Evolutionary conservation across 2,329 filamentous ascomycete genomes (phyloP).

Genomic region (Penicillium hordei): DNA sequence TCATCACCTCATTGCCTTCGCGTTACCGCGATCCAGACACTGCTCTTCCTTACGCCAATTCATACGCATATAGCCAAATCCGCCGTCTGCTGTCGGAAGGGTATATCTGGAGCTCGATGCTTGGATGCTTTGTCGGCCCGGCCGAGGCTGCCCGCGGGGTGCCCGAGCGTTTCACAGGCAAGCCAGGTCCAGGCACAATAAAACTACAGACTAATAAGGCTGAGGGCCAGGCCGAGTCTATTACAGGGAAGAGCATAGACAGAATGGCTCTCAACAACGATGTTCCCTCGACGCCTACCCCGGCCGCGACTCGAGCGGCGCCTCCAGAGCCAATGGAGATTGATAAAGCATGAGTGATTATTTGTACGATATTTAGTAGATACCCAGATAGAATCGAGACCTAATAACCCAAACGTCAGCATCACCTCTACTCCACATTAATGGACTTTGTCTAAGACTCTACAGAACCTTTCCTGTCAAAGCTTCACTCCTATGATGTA

Average conservation of each 20-base stretch:
- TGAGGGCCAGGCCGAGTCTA: conserved; percentile 14
- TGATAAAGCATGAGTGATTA: conserved; percentile 7
- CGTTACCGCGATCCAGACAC: conserved; percentile 83
- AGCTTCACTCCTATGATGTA: background rate
- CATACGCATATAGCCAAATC: conserved; percentile 75
- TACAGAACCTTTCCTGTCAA: background rate
- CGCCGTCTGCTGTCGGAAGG: conserved; percentile 70
- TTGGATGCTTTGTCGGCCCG: conserved; percentile 80
- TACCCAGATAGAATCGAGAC: conserved; percentile 12
- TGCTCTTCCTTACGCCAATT: conserved; percentile 75
- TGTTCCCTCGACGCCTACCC: conserved; percentile 4
- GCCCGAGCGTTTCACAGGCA: conserved; percentile 67
- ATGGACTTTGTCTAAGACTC: conserved; percentile 7
- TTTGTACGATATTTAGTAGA: conserved; percentile 10
- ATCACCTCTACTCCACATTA: conserved; percentile 9
- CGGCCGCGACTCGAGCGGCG: background rate
- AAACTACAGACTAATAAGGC: background rate
- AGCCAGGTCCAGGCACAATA: conserved; percentile 4
- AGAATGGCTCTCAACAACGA: background rate
- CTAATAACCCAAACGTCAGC: conserved; percentile 7
- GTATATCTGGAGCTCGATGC: conserved; percentile 76
- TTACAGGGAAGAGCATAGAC: conserved; percentile 1
- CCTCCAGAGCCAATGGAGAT: conserved; percentile 20
- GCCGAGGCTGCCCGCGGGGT: conserved; percentile 65
- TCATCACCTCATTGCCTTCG: conserved; percentile 78